These are phyloP conservation scores for Rosa hybrid DNA, from an alignment of 331 rosid species.

Conservation along the genomic window DNA sequence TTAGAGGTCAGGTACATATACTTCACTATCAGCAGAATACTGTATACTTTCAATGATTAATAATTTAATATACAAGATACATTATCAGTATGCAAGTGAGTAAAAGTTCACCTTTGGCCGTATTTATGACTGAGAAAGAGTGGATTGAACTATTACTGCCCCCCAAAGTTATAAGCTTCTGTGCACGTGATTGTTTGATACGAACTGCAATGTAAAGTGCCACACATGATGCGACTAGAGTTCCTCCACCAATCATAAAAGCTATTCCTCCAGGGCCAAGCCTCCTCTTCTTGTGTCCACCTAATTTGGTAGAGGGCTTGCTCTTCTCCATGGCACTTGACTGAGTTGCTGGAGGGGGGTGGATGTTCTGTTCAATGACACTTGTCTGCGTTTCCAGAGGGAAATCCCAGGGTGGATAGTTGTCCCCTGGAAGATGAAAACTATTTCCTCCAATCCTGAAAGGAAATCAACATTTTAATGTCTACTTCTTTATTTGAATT, in stretches of 20 bases:
- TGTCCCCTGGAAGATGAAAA: constrained; percentile 39
- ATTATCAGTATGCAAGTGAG: constrained; percentile 4
- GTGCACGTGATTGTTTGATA: constrained; percentile 37
- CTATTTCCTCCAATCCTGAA: constrained; percentile 76
- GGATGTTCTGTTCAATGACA: constrained; percentile 43
- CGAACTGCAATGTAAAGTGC: constrained; percentile 45
- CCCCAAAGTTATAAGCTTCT: constrained; percentile 32
- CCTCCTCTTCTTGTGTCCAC: constrained; percentile 47
- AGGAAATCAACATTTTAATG: constrained; percentile 17
- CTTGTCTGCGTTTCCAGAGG: constrained; percentile 44
- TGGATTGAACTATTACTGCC: constrained; percentile 30
- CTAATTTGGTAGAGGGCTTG: constrained; percentile 37
- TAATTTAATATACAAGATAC: no score
- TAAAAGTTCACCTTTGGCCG: constrained; percentile 45
- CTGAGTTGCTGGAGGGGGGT: constrained; percentile 58
- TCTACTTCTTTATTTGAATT: background rate
- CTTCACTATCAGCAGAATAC: background rate
- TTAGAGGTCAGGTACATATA: background rate
- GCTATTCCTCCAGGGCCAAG: constrained; percentile 71
- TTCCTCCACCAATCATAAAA: constrained; percentile 63
- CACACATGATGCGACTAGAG: constrained; percentile 58
- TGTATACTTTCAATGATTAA: background rate
- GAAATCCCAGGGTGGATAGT: constrained; percentile 70
- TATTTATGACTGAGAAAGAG: constrained; percentile 39
- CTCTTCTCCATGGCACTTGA: constrained; percentile 72